phyloP scores from a whole-genome alignment of 306 rosid species.

The Heteromeles arbutifolia region DNA sequence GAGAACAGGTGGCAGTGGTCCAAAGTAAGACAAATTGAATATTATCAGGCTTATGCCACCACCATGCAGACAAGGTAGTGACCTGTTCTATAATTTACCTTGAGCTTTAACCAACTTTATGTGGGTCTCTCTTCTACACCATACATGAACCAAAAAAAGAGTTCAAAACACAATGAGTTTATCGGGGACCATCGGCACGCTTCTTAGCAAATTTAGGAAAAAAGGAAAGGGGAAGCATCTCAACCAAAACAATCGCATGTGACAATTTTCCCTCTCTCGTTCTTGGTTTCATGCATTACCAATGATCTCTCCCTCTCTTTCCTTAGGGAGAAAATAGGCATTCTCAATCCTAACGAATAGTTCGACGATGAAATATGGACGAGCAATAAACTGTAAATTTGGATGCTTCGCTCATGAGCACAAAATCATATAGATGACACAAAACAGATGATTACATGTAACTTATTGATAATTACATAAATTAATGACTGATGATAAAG shows the following conservation, averaged over 20 bases:
- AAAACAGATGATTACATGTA: neutral
- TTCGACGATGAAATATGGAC: neutral
- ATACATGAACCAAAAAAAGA: constrained; percentile 37
- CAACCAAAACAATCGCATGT: constrained; percentile 33
- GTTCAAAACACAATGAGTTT: constrained; percentile 33
- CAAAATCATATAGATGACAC: neutral
- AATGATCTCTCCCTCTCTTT: constrained; percentile 9
- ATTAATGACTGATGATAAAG: neutral
- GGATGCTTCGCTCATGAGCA: neutral
- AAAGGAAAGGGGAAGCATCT: constrained; percentile 25
- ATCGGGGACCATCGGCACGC: constrained; percentile 65
- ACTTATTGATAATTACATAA: neutral
- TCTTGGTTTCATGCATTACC: neutral
- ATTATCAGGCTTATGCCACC: constrained; percentile 49
- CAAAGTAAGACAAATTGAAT: constrained; percentile 56
- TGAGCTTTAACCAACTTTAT: constrained; percentile 28
- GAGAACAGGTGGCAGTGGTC: constrained; percentile 54
- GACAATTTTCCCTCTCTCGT: constrained; percentile 13
- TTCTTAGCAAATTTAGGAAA: constrained; percentile 43
- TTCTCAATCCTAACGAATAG: neutral
- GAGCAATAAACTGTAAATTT: neutral
- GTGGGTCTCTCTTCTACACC: constrained; percentile 21
- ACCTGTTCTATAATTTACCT: constrained; percentile 30
- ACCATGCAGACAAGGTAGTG: constrained; percentile 42
- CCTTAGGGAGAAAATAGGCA: neutral